A percentile compares a stretch with the other conserved stretches of the same genome.
phyloP scores from a whole-genome alignment of 192 early-diverging fungal species.

The Podila verticillata region DNA sequence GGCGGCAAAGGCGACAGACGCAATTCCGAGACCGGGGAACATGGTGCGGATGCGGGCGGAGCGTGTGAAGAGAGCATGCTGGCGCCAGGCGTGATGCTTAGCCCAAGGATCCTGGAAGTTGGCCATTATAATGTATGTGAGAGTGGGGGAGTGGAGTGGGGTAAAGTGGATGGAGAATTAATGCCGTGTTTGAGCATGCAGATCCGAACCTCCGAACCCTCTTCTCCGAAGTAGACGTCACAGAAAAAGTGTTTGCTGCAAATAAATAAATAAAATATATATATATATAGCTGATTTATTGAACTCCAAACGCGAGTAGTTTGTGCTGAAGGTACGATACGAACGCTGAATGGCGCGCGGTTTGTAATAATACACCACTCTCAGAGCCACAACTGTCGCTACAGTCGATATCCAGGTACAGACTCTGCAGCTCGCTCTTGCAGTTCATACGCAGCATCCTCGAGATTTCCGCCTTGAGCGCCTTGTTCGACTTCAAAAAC shows the following conservation, averaged over 20 bases:
- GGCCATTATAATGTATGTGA: slow-evolving; percentile 31
- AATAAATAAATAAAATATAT: too few species aligned
- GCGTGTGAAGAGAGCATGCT: slow-evolving; percentile 73
- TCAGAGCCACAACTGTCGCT: neutral
- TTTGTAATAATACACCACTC: too few species aligned
- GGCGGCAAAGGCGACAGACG: slow-evolving; percentile 77
- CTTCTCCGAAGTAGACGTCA: neutral
- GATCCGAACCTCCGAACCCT: neutral
- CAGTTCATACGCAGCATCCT: slow-evolving; percentile 32
- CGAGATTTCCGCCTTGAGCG: slow-evolving; percentile 16
- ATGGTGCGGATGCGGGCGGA: slow-evolving; percentile 68
- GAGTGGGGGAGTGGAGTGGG: neutral
- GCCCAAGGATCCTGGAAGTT: slow-evolving; percentile 81
- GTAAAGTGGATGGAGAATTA: neutral
- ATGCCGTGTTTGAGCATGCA: neutral
- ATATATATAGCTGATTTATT: too few species aligned
- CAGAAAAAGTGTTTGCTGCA: too few species aligned
- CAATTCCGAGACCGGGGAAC: slow-evolving; percentile 83
- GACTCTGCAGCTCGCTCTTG: slow-evolving; percentile 38
- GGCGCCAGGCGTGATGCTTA: slow-evolving; percentile 78
- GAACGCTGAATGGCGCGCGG: neutral
- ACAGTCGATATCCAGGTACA: neutral
- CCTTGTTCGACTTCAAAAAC: neutral
- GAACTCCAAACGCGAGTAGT: neutral
- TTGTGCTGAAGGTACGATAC: neutral